Evolutionary conservation across 2,329 filamentous ascomycete species (phyloP).

Genomic region (Sclerotinia spermophila): DNA sequence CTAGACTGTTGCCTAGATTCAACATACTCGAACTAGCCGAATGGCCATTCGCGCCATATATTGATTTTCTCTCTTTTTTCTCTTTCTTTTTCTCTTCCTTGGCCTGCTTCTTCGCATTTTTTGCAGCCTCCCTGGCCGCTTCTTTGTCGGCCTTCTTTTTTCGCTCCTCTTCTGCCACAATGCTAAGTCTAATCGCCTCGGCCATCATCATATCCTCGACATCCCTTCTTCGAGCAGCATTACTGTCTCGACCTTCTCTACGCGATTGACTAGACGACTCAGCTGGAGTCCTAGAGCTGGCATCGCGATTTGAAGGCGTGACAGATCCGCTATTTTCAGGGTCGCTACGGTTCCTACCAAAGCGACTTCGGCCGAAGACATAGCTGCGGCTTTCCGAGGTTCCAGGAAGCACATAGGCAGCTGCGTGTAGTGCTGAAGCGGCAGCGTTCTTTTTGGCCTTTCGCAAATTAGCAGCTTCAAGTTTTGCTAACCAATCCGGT

Average conservation of each 20-base stretch:
- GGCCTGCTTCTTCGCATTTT: conserved; percentile 79
- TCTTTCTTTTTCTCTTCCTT: conserved; percentile 74
- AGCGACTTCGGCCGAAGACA: conserved; percentile 33
- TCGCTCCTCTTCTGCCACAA: conserved; percentile 93
- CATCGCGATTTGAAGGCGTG: conserved; percentile 30
- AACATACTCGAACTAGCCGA: conserved; percentile 62
- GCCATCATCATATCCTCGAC: conserved; percentile 99
- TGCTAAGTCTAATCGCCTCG: conserved; percentile 85
- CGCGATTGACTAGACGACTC: conserved; percentile 32
- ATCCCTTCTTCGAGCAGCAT: conserved; percentile 53
- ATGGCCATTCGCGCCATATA: conserved; percentile 43
- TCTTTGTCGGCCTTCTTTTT: conserved; percentile 81
- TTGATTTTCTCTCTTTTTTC: conserved; percentile 54
- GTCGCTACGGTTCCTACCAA: conserved; percentile 34
- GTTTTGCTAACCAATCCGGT: conserved; percentile 90
- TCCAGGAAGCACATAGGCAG: conserved; percentile 62
- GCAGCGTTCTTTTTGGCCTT: conserved; percentile 83
- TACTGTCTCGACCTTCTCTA: conserved; percentile 37
- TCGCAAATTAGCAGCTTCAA: conserved; percentile 79
- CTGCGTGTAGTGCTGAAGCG: conserved; percentile 58
- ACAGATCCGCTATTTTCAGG: conserved; percentile 35
- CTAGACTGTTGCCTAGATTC: conserved; percentile 45
- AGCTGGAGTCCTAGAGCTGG: conserved; percentile 28
- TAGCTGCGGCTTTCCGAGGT: conserved; percentile 33
- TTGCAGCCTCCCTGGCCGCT: conserved; percentile 67